Base-by-base conservation (phyloP, 495 filamentous ascomycete species). In the Penicillium bovifimosum region DNA sequence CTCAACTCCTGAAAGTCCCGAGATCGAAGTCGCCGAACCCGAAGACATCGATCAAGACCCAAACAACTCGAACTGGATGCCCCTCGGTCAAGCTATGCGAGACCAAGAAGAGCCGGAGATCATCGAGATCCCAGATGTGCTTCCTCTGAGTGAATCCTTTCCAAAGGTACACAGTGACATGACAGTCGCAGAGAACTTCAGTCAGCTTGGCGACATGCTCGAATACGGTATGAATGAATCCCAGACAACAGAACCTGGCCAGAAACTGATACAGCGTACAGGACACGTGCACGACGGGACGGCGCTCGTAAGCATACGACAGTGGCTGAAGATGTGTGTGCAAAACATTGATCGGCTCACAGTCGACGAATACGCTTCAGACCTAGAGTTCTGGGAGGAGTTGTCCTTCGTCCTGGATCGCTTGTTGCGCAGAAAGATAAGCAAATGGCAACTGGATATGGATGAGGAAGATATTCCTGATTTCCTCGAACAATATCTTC, bases 11-110 rank as follows among this genome's bases (percentile, higher is more conserved):
- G 33, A 34, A 28, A 80, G 76, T 49, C 79, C 78, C 4, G 71
- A 80, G 42, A 80, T 82, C 17, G 73, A 81, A 59, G 75, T 79
- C 17, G 77, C 76, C 6, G 78, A 81, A 41, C 65, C 78, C 28
- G 79, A 81, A 59, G 78, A 81, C 46, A 78, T 80, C 59, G 70
- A 75, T 43, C 74, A 77, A 54, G 70, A 77, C 33, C 63, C 75
- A 5, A 68, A 62, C 18, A 62, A 54, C 11, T 76, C 74, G 6
- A 72, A 62, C 51, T 79, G 78, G 76, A 68, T 63, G 35, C 56
- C 70, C 0, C 39, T 80, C 53, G 69, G 63, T 8, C 66, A 73
- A 24, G 66, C 63, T 4, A 35, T 74, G 29, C 62, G 60, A 29
- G 69, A 71, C 13, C 59, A 62, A 3, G 36, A 34, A 5, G 48